phyloP scores from a whole-genome alignment of 2,329 filamentous ascomycete species.

The Aspergillus ochraceoroseus region DNA sequence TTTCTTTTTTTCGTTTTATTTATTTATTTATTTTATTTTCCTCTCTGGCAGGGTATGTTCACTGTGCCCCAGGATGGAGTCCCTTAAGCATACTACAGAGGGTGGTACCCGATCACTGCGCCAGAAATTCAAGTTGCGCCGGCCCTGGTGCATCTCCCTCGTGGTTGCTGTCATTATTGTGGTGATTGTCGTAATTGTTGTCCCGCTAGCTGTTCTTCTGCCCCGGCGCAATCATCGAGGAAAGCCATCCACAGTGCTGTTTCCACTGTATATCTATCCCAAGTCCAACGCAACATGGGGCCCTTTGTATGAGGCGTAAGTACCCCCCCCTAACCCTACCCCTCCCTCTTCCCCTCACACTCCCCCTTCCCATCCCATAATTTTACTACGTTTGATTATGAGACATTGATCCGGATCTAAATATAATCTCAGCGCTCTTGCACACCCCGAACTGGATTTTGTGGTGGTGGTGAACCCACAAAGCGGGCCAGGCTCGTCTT shows the following conservation, averaged over 20 bases:
- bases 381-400: neutral
- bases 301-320: constrained; percentile 22
- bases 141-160: constrained; percentile 16
- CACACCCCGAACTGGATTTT: constrained; percentile 26
- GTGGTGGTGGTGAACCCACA: constrained; percentile 31
- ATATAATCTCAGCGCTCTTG: constrained; percentile 11
- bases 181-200: constrained; percentile 17
- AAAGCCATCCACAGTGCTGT: constrained; percentile 16
- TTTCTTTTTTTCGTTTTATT: neutral
- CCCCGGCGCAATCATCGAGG: constrained; percentile 7
- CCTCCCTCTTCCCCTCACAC: too few species aligned
- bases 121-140: constrained; percentile 10
- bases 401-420: neutral
- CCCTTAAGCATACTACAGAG: constrained; percentile 9
- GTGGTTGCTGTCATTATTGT: constrained; percentile 10
- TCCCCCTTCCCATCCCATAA: too few species aligned
- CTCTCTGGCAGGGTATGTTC: neutral
- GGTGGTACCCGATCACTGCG: constrained; percentile 3
- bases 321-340: neutral
- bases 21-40: neutral
- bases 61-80: constrained; percentile 4
- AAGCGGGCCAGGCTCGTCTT: constrained; percentile 31
- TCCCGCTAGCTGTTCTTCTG: constrained; percentile 15
- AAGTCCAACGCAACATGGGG: constrained; percentile 21
- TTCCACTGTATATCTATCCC: constrained; percentile 28